These are phyloP conservation scores for Ramularia endophylla DNA, from an alignment of 2,329 filamentous ascomycete species.

Conservation along the genomic window DNA sequence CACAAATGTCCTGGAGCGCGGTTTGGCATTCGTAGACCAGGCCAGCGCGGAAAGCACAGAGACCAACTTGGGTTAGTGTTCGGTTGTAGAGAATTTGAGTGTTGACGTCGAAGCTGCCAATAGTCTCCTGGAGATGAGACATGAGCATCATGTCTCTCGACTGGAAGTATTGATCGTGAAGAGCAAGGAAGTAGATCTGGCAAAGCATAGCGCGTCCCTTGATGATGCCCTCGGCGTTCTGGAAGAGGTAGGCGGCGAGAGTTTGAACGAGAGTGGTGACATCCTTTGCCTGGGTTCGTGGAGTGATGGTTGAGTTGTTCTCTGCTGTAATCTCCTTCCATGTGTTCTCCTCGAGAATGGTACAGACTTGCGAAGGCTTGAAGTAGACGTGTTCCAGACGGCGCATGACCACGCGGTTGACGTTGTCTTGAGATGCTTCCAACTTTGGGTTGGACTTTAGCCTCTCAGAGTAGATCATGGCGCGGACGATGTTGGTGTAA, in stretches of 20 bases:
- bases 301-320: slow-evolving; percentile 74
- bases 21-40: slow-evolving; percentile 97
- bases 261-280: slow-evolving; percentile 71
- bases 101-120: slow-evolving; percentile 91
- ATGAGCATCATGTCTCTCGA: slow-evolving; percentile 99
- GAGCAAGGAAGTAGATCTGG: slow-evolving; percentile 96
- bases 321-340: slow-evolving; percentile 72
- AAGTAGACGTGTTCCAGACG: slow-evolving; percentile 97
- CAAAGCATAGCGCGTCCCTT: slow-evolving; percentile 95
- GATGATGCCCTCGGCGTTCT: slow-evolving; percentile 90
- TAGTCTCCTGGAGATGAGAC: slow-evolving; percentile 97
- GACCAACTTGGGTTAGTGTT: slow-evolving; percentile 92
- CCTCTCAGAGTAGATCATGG: slow-evolving; percentile 80
- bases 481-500: slow-evolving; percentile 88
- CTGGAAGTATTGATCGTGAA: slow-evolving; percentile 97
- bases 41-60: slow-evolving; percentile 95
- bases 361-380: slow-evolving; percentile 92
- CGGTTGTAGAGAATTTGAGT: slow-evolving; percentile 99
- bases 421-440: slow-evolving; percentile 72
- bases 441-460: slow-evolving; percentile 65
- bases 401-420: slow-evolving; percentile 91
- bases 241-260: slow-evolving; percentile 92
- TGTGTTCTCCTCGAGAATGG: slow-evolving; percentile 87
- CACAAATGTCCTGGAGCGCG: slow-evolving; percentile 96
- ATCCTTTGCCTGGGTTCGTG: slow-evolving; percentile 62